A percentile compares a stretch with the other conserved stretches of the same genome.
phyloP scores from a whole-genome alignment of 805 yeast species.

The Candida michaelii region DNA sequence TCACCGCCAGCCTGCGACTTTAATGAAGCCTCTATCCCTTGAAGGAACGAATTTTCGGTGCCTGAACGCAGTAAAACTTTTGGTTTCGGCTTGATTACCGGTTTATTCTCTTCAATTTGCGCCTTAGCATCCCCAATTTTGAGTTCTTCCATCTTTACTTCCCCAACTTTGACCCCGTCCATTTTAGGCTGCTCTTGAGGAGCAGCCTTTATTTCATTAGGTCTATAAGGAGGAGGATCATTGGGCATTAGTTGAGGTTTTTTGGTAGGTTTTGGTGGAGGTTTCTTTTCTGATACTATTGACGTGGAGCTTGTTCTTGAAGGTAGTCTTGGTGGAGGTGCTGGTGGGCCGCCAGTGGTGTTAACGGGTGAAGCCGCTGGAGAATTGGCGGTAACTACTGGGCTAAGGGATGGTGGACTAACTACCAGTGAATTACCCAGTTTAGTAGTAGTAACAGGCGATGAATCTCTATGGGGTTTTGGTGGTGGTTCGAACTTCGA shows the following conservation, averaged over 20 bases:
- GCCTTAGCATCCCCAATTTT: neutral
- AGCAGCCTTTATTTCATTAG: neutral
- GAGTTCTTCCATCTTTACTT: neutral
- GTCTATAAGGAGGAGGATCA: constrained; percentile 25
- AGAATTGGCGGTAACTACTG: no score
- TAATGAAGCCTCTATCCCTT: constrained; percentile 4
- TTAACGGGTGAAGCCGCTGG: neutral
- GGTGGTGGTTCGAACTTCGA: constrained; percentile 29
- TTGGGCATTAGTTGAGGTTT: constrained; percentile 20
- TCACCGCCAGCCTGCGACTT: neutral
- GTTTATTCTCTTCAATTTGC: neutral
- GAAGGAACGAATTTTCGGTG: constrained; percentile 1
- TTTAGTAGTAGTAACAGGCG: no score
- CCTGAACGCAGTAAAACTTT: constrained; percentile 7
- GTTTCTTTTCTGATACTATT: constrained; percentile 23
- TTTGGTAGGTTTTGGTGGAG: constrained; percentile 46
- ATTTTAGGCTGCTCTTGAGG: neutral
- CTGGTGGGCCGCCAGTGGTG: constrained; percentile 4
- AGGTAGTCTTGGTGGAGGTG: constrained; percentile 13
- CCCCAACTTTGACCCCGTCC: neutral
- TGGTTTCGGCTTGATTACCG: constrained; percentile 12
- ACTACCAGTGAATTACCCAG: no score
- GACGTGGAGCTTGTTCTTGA: constrained; percentile 11
- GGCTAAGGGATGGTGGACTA: no score
- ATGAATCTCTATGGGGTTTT: constrained; percentile 9